Evolutionary conservation across 805 yeast species (phyloP), one percentile per base, ranked within the genome.

Genomic region (Teunomyces funiuensis): DNA sequence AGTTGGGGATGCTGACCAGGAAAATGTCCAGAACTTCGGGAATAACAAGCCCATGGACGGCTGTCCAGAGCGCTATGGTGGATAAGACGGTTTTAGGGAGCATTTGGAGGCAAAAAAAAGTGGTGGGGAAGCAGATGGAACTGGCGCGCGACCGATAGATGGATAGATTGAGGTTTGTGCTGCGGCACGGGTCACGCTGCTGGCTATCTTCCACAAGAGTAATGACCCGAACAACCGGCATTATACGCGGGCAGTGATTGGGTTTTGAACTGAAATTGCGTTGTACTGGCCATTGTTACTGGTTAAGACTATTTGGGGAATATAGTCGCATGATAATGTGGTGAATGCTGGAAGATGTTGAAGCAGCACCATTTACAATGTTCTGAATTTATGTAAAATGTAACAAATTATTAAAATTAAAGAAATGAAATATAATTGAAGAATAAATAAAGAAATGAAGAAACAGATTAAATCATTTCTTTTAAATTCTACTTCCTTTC

Each of bases 21-120:
- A 31, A 31, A 11, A 13, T 14, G 2, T 31, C 34, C 13, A 31
- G 19, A 4, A 16, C 18, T 19, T 31, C 34, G 9, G 34, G 34
- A 8, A 31, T 17, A n/a, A 31, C 34, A 31, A 31, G 34, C 9
- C 34, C 34, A 18, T 31, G 34, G 23, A 31, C 34, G 7, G 34
- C 19, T 11, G 34, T 31, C 34, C 34, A 31, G 19, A 31, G 34
- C 10, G 34, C 34, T 18, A 31, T 31, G 20, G 34, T 25, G 13
- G 34, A 31, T 31, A 31, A 31, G 19, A 31, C 23, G 15, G 34
- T 18, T 17, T 11, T 31, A 25, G 34, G 34, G 13, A 31, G 34
- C 34, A 31, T 31, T 9, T 17, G 33, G 33, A 11, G 33, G 33
- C 33, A 30, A 31, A 31, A 14, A 28, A 19, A 17, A 28, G 13